Percentiles rank a stretch among this genome's conserved stretches.
phyloP scores from a whole-genome alignment of 495 filamentous ascomycete genomes.

The Lindgomyces ingoldianus region DNA sequence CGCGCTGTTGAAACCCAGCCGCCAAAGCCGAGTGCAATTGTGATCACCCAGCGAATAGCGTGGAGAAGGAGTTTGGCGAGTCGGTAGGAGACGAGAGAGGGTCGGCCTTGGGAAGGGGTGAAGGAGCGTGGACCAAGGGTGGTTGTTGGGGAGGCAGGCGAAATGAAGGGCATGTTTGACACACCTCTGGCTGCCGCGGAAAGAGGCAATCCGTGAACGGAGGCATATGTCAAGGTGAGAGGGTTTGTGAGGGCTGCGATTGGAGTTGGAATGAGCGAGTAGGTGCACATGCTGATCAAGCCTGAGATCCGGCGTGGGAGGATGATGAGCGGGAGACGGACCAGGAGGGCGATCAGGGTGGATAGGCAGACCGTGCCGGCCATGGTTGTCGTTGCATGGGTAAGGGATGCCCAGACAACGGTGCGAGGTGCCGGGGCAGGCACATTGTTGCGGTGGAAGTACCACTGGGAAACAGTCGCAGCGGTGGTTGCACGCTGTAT shows the following conservation, averaged over 20 bases:
- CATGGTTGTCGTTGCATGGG: constrained; percentile 78
- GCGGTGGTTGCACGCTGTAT: constrained; percentile 89
- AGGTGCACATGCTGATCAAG: constrained; percentile 63
- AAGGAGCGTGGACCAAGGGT: constrained; percentile 63
- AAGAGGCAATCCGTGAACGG: constrained; percentile 87
- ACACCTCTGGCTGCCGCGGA: constrained; percentile 72
- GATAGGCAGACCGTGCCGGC: constrained; percentile 91
- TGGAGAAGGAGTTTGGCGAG: constrained; percentile 90
- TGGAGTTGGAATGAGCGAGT: constrained; percentile 78
- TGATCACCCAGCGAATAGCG: constrained; percentile 86
- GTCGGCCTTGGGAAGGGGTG: constrained; percentile 43
- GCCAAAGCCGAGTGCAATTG: constrained; percentile 85
- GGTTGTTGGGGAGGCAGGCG: constrained; percentile 58
- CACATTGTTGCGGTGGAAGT: constrained; percentile 86
- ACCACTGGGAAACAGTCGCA: constrained; percentile 97
- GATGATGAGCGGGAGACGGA: constrained; percentile 82
- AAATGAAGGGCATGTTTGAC: constrained; percentile 73
- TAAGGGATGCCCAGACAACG: constrained; percentile 78
- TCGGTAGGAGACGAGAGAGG: constrained; percentile 68
- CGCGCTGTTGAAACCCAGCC: constrained; percentile 94
- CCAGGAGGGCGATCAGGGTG: constrained; percentile 72
- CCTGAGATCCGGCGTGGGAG: constrained; percentile 72
- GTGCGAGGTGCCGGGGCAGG: constrained; percentile 73
- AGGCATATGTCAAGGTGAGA: constrained; percentile 85
- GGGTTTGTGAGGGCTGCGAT: constrained; percentile 85